Conservation (phyloP, 2,329 filamentous ascomycete species). For the Cryoendolithus antarcticus region DNA sequence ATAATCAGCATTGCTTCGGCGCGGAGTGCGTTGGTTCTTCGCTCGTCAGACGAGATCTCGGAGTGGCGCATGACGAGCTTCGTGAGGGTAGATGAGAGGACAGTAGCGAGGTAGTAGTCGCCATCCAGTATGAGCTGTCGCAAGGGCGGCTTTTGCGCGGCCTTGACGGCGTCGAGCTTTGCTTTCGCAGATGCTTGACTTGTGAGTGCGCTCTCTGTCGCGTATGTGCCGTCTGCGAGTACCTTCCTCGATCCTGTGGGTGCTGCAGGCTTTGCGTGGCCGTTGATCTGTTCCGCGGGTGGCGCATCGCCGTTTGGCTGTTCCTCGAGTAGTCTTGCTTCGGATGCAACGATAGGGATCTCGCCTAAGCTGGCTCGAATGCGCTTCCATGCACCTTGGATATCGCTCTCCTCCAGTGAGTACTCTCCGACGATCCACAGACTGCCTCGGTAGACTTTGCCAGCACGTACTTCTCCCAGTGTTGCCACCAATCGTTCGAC, state of each 20-base stretch:
- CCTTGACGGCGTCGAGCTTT: constrained; percentile 90
- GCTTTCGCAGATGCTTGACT: constrained; percentile 83
- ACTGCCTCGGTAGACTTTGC: constrained; percentile 95
- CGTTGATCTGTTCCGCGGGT: constrained; percentile 62
- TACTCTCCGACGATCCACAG: constrained; percentile 98
- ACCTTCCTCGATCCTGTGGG: constrained; percentile 82
- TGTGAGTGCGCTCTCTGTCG: constrained; percentile 89
- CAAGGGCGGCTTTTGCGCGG: constrained; percentile 88
- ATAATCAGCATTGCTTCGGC: constrained; percentile 99
- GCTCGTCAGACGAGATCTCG: constrained; percentile 74
- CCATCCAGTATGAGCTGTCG: constrained; percentile 91
- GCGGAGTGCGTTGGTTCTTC: constrained; percentile 82
- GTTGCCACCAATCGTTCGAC: constrained; percentile 85
- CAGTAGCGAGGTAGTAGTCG: constrained; percentile 90
- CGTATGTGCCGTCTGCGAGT: constrained; percentile 91
- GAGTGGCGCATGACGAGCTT: constrained; percentile 97
- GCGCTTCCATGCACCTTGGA: constrained; percentile 90
- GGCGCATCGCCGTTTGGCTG: constrained; percentile 52
- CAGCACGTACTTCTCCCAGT: constrained; percentile 81
- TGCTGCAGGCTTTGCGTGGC: constrained; percentile 60
- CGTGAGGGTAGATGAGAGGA: constrained; percentile 88
- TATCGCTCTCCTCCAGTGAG: constrained; percentile 83
- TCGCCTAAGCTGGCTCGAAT: constrained; percentile 90
- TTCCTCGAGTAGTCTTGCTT: constrained; percentile 82
- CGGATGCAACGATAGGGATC: constrained; percentile 90